Evolutionary conservation across 2,329 filamentous ascomycete species (phyloP), one percentile per base, ranked within the genome.

Genomic region (Cladobotryum mycophilum): DNA sequence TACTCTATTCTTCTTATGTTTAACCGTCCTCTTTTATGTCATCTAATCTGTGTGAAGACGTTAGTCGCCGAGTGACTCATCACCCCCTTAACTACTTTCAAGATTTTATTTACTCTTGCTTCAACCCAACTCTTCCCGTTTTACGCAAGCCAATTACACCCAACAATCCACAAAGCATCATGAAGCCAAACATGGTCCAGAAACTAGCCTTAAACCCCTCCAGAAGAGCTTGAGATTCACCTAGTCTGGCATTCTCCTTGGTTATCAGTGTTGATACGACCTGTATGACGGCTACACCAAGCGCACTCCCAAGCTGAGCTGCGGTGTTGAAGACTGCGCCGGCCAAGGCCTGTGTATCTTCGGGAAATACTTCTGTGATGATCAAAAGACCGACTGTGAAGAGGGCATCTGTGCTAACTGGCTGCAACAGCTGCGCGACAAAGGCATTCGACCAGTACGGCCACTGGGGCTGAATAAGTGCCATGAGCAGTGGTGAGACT

Each of bases 251-350:
- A 37, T 64, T 56, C 5, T 67, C 57, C 14, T 68, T 62, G 1
- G 70, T 71, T 1, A 75, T 69, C 1, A 61, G 55, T 1, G 63
- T 62, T 0, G 69, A 69, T 4, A 79, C 68, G 1, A 76, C 69
- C 48, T 75, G 73, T 49, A 75, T 68, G 1, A 76, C 56, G 1
- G 74, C 73, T 8, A 79, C 52, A 1, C 75, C 76, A 15, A 80
- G 61, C 0, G 72, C 70, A n/a, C 64, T 74, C 0, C 80, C 80
- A 49, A 84, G 75, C 54, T 84, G 79, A 0, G 72, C 66, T 1
- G 76, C 68, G 0, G 79, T 81, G 53, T 81, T 82, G 61, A 84
- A 84, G 0, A 85, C 80, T 0, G 78, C 80, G 0, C 81, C 82
- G 0, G 79, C 80, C 0, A 85, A 65, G 0, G 76, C 77, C 51